A percentile compares a stretch with the other conserved stretches of the same genome.
These are phyloP conservation scores for Aspergillus conjunctus DNA, from an alignment of 495 filamentous ascomycete genomes.

Conservation along the genomic window DNA sequence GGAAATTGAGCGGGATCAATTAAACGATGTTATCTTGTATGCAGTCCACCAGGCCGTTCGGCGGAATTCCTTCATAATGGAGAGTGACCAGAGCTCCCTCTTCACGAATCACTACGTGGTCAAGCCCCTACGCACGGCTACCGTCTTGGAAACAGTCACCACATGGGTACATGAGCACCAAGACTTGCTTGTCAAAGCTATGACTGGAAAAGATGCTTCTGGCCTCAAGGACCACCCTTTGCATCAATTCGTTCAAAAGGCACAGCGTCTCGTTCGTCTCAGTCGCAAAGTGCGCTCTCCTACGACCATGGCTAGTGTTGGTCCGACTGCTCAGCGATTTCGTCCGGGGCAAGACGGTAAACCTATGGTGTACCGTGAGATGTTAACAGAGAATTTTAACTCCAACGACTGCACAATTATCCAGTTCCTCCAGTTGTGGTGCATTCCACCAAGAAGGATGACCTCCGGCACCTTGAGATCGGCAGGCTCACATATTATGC, in stretches of 20 bases:
- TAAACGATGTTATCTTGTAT: slow-evolving; percentile 59
- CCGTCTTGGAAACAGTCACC: slow-evolving; percentile 48
- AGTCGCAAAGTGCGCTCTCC: slow-evolving; percentile 65
- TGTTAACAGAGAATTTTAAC: slow-evolving; percentile 39
- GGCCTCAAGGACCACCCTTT: slow-evolving; percentile 42
- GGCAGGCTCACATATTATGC: slow-evolving; percentile 70
- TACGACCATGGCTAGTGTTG: slow-evolving; percentile 57
- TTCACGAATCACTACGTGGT: slow-evolving; percentile 50
- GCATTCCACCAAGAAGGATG: slow-evolving; percentile 50
- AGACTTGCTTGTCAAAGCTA: slow-evolving; percentile 40
- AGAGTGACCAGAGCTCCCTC: slow-evolving; percentile 51
- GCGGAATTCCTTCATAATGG: slow-evolving; percentile 39
- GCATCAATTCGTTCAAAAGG: slow-evolving; percentile 64
- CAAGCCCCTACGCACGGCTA: slow-evolving; percentile 49
- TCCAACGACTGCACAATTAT: slow-evolving; percentile 60
- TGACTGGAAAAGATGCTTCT: slow-evolving; percentile 23
- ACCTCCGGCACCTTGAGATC: slow-evolving; percentile 57
- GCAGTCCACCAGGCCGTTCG: slow-evolving; percentile 65
- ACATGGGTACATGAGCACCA: slow-evolving; percentile 63
- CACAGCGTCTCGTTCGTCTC: slow-evolving; percentile 62
- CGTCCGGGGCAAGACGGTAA: slow-evolving; percentile 37
- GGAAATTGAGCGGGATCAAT: slow-evolving; percentile 42
- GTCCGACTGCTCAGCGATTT: slow-evolving; percentile 46
- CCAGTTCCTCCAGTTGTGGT: slow-evolving; percentile 67
- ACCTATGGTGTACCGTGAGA: slow-evolving; percentile 44